phyloP scores from a whole-genome alignment of 2,329 filamentous ascomycete species.

The Aspergillus novofumigatus region DNA sequence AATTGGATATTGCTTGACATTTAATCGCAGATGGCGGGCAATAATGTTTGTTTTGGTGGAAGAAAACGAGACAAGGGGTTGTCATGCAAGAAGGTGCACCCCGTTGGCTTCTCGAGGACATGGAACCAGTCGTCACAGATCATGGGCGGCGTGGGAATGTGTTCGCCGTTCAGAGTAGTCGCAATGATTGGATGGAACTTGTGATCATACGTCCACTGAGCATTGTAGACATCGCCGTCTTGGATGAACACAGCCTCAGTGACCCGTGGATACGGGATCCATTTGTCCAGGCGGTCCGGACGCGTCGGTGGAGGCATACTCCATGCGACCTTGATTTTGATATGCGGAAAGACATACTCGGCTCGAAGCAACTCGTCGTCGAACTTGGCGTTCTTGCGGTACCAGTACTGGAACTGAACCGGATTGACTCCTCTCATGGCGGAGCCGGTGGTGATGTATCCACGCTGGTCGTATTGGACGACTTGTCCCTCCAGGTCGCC shows the following conservation, averaged over 20 bases:
- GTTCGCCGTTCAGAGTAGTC: conserved; percentile 48
- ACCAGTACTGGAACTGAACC: conserved; percentile 52
- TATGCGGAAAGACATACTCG: conserved; percentile 52
- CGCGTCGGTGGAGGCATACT: conserved; percentile 49
- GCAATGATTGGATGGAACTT: conserved; percentile 47
- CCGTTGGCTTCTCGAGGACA: conserved; percentile 41
- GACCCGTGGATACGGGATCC: conserved; percentile 55
- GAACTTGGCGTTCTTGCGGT: conserved; percentile 51
- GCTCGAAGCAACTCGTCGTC: conserved; percentile 54
- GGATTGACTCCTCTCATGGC: conserved; percentile 51
- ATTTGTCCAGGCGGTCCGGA: conserved; percentile 49
- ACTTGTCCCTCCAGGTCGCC: conserved; percentile 45
- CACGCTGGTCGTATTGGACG: conserved; percentile 52
- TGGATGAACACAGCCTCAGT: conserved; percentile 53
- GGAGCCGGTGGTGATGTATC: conserved; percentile 52
- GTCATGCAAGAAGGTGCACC: conserved; percentile 45
- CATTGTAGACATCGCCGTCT: conserved; percentile 50
- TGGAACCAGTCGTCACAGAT: conserved; percentile 47
- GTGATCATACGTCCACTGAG: conserved; percentile 47
- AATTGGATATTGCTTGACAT: conserved; percentile 35
- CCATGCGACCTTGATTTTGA: conserved; percentile 54
- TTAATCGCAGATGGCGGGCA: conserved; percentile 28
- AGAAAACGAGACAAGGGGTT: conserved; percentile 45
- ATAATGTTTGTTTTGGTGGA: conserved; percentile 35
- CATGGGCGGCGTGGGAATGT: conserved; percentile 51